Evolutionary conservation across 805 yeast species (phyloP).

Genomic region (Kluyveromyces aestuarii): DNA sequence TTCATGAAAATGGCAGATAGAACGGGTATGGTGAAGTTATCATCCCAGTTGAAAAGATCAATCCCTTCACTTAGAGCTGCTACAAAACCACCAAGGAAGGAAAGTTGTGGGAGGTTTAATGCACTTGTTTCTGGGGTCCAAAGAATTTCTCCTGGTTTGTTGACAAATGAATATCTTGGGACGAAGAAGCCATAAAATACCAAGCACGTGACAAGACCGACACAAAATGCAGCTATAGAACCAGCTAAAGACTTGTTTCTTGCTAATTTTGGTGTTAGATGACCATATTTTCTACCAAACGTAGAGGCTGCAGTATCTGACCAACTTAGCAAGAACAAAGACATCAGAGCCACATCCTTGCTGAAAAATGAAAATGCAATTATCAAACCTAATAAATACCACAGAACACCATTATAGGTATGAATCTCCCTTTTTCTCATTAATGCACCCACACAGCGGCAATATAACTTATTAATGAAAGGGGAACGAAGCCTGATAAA

Average conservation of each 20-base stretch:
- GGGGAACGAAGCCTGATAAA: slow-evolving; percentile 52
- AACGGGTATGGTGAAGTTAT: slow-evolving; percentile 90
- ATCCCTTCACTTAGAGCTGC: slow-evolving; percentile 86
- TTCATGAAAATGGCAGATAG: slow-evolving; percentile 62
- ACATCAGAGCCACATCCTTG: slow-evolving; percentile 71
- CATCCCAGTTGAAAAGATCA: slow-evolving; percentile 71
- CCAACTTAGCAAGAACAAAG: slow-evolving; percentile 84
- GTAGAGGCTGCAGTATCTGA: slow-evolving; percentile 97
- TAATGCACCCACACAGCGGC: slow-evolving; percentile 62
- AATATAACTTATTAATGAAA: slow-evolving; percentile 56
- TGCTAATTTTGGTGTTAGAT: slow-evolving; percentile 69
- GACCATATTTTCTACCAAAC: slow-evolving; percentile 78
- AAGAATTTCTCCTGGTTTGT: slow-evolving; percentile 46
- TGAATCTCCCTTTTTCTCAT: slow-evolving; percentile 79
- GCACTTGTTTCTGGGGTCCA: slow-evolving; percentile 59
- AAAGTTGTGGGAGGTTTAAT: slow-evolving; percentile 43
- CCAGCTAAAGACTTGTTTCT: slow-evolving; percentile 84
- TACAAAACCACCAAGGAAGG: slow-evolving; percentile 62
- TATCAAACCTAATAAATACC: slow-evolving; percentile 74
- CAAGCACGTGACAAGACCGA: slow-evolving; percentile 62
- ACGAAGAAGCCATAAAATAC: slow-evolving; percentile 65
- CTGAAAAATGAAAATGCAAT: slow-evolving; percentile 62
- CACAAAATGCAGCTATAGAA: slow-evolving; percentile 69
- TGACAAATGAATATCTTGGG: slow-evolving; percentile 50
- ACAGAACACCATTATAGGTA: slow-evolving; percentile 73